Evolutionary conservation across 2,329 filamentous ascomycete genomes (phyloP).

Genomic region (Stachybotrys echinatus): DNA sequence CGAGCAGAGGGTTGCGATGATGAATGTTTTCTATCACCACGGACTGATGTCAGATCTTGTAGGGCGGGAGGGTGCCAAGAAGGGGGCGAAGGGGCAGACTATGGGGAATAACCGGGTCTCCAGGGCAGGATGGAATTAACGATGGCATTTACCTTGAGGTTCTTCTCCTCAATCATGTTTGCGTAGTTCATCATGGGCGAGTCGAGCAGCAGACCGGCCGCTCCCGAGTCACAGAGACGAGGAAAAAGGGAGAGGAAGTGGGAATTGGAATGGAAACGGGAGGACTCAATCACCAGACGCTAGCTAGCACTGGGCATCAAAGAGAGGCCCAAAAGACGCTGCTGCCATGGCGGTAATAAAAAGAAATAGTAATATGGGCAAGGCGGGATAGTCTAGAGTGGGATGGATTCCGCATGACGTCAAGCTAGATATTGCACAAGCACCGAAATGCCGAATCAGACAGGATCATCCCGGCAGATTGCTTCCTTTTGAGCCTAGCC

Average conservation of each 20-base stretch:
- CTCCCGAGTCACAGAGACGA: background rate
- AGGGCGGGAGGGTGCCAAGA: too few species aligned
- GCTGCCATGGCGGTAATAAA: too few species aligned
- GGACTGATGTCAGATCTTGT: too few species aligned
- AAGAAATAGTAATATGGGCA: too few species aligned
- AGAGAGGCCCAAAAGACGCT: too few species aligned
- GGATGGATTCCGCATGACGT: background rate
- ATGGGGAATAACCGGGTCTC: background rate
- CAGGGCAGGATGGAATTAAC: background rate
- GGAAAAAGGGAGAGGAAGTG: too few species aligned
- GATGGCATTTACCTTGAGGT: constrained; percentile 12
- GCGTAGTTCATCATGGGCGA: constrained; percentile 12
- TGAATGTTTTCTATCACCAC: constrained; percentile 16
- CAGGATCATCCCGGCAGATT: background rate
- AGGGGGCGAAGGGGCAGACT: constrained; percentile 3
- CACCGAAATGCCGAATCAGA: background rate
- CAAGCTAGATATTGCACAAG: background rate
- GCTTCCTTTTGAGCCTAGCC: too few species aligned
- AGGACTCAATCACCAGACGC: too few species aligned
- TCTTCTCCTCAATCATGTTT: constrained; percentile 18
- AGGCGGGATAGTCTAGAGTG: background rate
- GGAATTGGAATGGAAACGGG: too few species aligned
- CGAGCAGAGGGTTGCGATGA: constrained; percentile 17
- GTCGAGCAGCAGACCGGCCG: background rate
- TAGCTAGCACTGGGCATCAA: too few species aligned